Evolutionary conservation across 805 yeast species (phyloP).

Genomic region (Pichia ethanolica): DNA sequence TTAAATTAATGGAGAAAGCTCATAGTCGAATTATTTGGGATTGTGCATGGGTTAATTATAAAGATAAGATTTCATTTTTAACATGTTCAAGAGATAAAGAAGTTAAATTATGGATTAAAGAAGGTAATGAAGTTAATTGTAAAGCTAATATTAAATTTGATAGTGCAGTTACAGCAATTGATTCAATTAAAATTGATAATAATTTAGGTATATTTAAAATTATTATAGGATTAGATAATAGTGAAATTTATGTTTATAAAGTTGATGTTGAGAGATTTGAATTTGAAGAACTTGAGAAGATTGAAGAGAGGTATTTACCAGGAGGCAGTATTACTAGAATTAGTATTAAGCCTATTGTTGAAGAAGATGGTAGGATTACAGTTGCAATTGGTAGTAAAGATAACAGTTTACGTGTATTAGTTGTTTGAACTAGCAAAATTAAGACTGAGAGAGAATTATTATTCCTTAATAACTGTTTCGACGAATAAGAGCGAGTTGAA

Average conservation of each 20-base stretch:
- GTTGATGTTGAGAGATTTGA: slow-evolving; percentile 25
- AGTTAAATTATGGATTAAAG: slow-evolving; percentile 58
- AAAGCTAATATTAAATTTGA: slow-evolving; percentile 37
- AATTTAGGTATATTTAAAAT: slow-evolving; percentile 31
- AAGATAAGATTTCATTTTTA: slow-evolving; percentile 42
- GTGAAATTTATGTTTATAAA: slow-evolving; percentile 42
- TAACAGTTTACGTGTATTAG: slow-evolving; percentile 42
- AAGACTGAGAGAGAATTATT: no score
- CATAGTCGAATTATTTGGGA: slow-evolving; percentile 95
- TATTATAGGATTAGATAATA: slow-evolving; percentile 68
- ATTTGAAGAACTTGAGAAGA: slow-evolving; percentile 23
- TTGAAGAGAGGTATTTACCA: slow-evolving; percentile 44
- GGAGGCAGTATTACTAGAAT: slow-evolving; percentile 55
- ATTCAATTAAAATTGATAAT: slow-evolving; percentile 33
- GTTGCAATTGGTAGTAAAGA: slow-evolving; percentile 65
- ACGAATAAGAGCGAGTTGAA: no score
- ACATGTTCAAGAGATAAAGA: slow-evolving; percentile 84
- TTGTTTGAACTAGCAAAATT: no score
- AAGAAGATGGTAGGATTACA: slow-evolving; percentile 20
- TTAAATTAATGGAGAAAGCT: slow-evolving; percentile 50
- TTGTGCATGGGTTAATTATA: slow-evolving; percentile 73
- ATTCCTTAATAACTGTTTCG: no score
- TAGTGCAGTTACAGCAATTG: slow-evolving; percentile 61
- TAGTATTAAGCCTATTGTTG: slow-evolving; percentile 39
- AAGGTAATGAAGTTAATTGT: slow-evolving; percentile 23